These are phyloP conservation scores for Populus hybrid DNA, from an alignment of 441 rosid species.

Conservation along the genomic window DNA sequence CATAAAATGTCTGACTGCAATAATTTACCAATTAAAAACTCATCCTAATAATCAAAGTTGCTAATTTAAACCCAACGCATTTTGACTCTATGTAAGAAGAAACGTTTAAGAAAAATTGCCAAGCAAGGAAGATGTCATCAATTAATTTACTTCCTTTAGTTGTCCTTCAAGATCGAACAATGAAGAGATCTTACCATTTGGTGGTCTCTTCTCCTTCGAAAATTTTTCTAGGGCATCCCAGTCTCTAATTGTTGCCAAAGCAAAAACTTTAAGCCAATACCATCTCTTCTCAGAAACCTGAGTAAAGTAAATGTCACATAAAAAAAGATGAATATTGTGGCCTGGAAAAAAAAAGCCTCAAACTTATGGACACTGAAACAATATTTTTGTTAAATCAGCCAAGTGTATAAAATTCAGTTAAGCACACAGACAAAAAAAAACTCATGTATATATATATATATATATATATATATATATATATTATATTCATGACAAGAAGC, in stretches of 20 bases:
- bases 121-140: neutral
- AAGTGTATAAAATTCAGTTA: neutral
- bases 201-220: constrained; percentile 93
- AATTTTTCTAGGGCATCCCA: constrained; percentile 96
- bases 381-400: neutral
- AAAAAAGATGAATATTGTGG: constrained; percentile 6
- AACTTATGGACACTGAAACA: neutral
- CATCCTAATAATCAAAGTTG: neutral
- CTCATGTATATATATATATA: too few relatives aligned
- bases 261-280: constrained; percentile 97
- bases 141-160: neutral
- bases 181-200: constrained; percentile 52
- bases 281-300: constrained; percentile 98
- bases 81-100: neutral
- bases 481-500: too few relatives aligned
- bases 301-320: constrained; percentile 9
- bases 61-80: neutral
- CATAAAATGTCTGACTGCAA: too few relatives aligned
- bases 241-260: constrained; percentile 87
- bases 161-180: neutral
- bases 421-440: neutral
- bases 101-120: neutral
- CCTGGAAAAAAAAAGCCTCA: neutral
- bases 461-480: neutral
- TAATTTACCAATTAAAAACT: too few relatives aligned